These are phyloP conservation scores for Phialocephala subalpina DNA, from an alignment of 2,329 filamentous ascomycete genomes.

Conservation along the genomic window DNA sequence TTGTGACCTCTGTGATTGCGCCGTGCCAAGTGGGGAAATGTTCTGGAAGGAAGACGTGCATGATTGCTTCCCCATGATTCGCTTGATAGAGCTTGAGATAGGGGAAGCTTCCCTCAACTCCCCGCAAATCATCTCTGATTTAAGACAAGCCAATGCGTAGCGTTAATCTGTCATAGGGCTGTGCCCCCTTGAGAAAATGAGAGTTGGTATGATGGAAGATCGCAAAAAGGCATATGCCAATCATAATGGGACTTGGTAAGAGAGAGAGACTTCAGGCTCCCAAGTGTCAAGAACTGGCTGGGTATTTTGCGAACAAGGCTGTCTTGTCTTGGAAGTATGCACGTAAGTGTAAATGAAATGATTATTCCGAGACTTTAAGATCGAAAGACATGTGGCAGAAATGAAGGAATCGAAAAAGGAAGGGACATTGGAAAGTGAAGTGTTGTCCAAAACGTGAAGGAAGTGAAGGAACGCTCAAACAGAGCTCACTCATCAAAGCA, in stretches of 20 bases:
- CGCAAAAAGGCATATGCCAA: background rate
- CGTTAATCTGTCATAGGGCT: background rate
- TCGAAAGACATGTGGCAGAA: too few species aligned
- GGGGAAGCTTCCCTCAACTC: constrained; percentile 3
- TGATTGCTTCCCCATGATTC: background rate
- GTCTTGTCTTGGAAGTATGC: too few species aligned
- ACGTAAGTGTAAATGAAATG: too few species aligned
- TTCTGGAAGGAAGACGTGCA: constrained; percentile 6
- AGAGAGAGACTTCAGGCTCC: background rate
- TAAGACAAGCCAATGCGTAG: background rate
- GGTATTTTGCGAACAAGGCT: background rate
- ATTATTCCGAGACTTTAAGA: too few species aligned
- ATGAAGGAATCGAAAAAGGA: too few species aligned
- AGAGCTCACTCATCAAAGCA: too few species aligned
- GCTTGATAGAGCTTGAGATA: background rate
- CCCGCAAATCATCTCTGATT: background rate
- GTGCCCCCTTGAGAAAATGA: background rate
- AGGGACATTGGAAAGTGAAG: too few species aligned
- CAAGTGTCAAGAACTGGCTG: background rate
- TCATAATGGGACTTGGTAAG: background rate
- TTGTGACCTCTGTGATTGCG: background rate
- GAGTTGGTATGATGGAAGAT: background rate
- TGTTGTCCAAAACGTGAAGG: too few species aligned
- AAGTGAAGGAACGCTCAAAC: too few species aligned
- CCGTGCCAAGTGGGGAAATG: background rate